Conservation (phyloP, 345 rosid genomes). For the Bruguiera gymnorhiza region DNA sequence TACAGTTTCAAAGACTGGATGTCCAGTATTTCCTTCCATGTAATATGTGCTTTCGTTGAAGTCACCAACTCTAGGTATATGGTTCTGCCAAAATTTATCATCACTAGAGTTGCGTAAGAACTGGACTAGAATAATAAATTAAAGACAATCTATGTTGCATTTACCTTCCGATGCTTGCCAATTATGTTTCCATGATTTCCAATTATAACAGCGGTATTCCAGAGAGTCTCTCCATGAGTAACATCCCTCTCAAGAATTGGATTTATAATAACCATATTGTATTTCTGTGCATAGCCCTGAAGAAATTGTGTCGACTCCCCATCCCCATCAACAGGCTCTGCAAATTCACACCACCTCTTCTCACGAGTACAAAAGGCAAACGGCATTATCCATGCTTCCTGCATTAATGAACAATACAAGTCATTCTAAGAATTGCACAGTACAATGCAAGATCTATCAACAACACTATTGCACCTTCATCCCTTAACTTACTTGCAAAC, state of each 20-base stretch:
- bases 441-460: not conserved
- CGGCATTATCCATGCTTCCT: slow-evolving; percentile 99
- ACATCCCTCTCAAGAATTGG: slow-evolving; percentile 92
- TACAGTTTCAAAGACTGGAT: slow-evolving; percentile 91
- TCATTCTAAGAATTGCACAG: not conserved
- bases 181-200: slow-evolving; percentile 84
- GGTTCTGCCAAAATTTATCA: slow-evolving; percentile 58
- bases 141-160: slow-evolving; percentile 1
- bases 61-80: slow-evolving; percentile 95
- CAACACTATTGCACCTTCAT: not conserved
- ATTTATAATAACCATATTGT: slow-evolving; percentile 85
- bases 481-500: slow-evolving; percentile 57
- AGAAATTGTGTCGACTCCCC: slow-evolving; percentile 85
- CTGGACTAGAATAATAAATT: not conserved
- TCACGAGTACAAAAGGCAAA: slow-evolving; percentile 96
- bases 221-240: slow-evolving; percentile 81
- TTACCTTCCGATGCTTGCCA: slow-evolving; percentile 95
- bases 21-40: slow-evolving; percentile 97
- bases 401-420: not conserved
- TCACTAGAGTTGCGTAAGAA: slow-evolving; percentile 11
- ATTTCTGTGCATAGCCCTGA: slow-evolving; percentile 65
- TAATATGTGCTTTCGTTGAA: slow-evolving; percentile 97
- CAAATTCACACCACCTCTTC: slow-evolving; percentile 95
- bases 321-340: slow-evolving; percentile 81
- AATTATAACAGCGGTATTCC: slow-evolving; percentile 90